phyloP scores from a whole-genome alignment of 148 eudicot species.

The Fagopyrum homotropicum region DNA sequence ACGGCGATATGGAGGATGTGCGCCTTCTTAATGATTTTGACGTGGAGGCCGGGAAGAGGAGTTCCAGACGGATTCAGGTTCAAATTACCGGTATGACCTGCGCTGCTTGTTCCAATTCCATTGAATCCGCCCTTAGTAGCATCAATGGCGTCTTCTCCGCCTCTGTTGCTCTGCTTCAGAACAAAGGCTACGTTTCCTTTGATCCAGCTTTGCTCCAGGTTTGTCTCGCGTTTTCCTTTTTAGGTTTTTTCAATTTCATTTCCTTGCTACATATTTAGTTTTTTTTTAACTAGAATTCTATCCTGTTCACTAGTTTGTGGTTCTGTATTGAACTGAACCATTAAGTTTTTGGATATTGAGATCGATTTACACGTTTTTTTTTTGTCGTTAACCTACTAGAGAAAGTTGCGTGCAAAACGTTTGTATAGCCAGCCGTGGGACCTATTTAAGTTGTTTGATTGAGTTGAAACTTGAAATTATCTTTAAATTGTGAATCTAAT shows the following conservation, averaged over 20 bases:
- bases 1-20: constrained; percentile 53
- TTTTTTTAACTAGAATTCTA: neutral
- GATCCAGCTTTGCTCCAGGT: constrained; percentile 68
- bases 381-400: neutral
- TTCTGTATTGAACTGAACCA: neutral
- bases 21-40: constrained; percentile 52
- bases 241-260: neutral
- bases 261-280: neutral
- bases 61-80: constrained; percentile 49
- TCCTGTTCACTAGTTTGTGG: neutral
- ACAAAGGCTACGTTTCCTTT: constrained; percentile 61
- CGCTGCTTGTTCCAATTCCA: constrained; percentile 84
- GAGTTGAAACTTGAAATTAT: neutral
- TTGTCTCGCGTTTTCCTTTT: constrained; percentile 8
- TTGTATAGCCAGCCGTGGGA: neutral
- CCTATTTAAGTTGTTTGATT: neutral
- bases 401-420: constrained; percentile 1
- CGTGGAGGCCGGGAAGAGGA: constrained; percentile 12
- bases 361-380: neutral
- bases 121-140: constrained; percentile 59
- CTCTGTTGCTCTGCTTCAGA: constrained; percentile 88
- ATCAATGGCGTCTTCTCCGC: constrained; percentile 60
- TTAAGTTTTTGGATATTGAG: neutral
- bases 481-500: neutral
- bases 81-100: constrained; percentile 86